A percentile compares a stretch with the other conserved stretches of the same genome.
Conservation (phyloP, 441 rosid genomes). For the Theobroma grandiflorum region DNA sequence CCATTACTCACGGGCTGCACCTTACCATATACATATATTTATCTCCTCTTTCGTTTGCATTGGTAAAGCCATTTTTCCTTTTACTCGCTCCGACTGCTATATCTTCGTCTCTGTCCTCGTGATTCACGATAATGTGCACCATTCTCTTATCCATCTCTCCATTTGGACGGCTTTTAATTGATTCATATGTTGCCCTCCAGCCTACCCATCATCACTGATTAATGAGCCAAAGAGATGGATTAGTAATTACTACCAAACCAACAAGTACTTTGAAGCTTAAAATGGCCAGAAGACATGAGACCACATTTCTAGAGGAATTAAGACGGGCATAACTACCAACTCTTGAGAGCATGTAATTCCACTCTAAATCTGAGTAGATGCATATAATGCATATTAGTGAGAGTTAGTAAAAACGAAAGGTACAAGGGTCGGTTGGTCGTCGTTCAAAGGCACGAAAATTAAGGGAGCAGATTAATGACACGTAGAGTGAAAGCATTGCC, state of each 20-base stretch:
- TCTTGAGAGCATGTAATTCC: too few relatives aligned
- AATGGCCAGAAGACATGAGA: neutral
- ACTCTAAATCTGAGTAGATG: too few relatives aligned
- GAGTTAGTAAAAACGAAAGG: too few relatives aligned
- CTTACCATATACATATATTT: neutral
- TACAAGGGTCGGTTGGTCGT: neutral
- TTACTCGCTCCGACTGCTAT: too few relatives aligned
- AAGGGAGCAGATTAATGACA: conserved; percentile 27
- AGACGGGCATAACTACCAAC: neutral
- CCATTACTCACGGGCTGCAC: neutral
- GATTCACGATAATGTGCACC: conserved; percentile 9
- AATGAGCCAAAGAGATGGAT: neutral
- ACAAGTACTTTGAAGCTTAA: neutral
- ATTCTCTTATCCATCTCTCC: conserved; percentile 5
- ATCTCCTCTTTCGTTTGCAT: neutral
- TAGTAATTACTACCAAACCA: neutral
- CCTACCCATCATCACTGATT: neutral
- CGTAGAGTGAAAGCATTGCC: conserved; percentile 34
- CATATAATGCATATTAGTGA: too few relatives aligned
- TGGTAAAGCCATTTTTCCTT: neutral
- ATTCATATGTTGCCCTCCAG: neutral
- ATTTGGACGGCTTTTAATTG: conserved; percentile 9
- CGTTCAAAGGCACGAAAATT: conserved; percentile 39
- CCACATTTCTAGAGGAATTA: neutral
- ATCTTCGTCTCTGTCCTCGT: conserved; percentile 9